Evolutionary conservation across 2,329 filamentous ascomycete genomes (phyloP), one percentile per base, ranked within the genome.

Genomic region (Tolypocladium ovalisporum): DNA sequence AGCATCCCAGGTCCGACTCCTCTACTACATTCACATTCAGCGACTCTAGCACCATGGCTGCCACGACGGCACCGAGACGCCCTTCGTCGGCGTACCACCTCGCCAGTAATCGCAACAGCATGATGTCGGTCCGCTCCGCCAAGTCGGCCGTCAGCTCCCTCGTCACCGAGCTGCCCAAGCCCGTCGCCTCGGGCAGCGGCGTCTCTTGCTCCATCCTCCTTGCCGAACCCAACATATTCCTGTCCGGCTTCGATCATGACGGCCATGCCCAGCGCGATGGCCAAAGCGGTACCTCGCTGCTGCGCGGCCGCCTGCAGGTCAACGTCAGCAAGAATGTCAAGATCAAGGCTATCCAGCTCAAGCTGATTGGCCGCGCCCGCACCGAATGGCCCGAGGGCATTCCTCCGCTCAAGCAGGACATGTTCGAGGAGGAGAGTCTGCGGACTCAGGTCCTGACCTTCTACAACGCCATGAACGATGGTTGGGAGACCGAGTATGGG

Each of bases 361-460:
- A 89, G 65, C 89, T 99, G 64, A 83, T 86, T 44, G 94, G 93
- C 35, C 87, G 85, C 68, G 90, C 91, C 3, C 83, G 88, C 62
- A 97, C 94, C 1, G 91, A 96, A 68, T 99, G 94, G 94, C 93
- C 94, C 19, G 94, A 97, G 75, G 90, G 91, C 54, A 94, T 97
- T 35, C 93, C 94, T 3, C 91, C 92, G 0, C 81, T 87, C 58
- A 96, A 96, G 71, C 81, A 87, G 1, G 89, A 96, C 44, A 85
- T 90, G 56, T 87, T 84, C 65, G 91, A 97, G 68, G 88, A 90
- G 61, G 88, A 94, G 63, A 89, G 86, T 4, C 79, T 97, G 59
- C 87, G 95, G 72, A 93, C 89, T 44, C 92, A 97, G 67, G 93
- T 85, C 22, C 85, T 90, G 73, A 93, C 88, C 0, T 97, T 97